phyloP scores from a whole-genome alignment of 805 yeast species.

The Yarrowia sp. region DNA sequence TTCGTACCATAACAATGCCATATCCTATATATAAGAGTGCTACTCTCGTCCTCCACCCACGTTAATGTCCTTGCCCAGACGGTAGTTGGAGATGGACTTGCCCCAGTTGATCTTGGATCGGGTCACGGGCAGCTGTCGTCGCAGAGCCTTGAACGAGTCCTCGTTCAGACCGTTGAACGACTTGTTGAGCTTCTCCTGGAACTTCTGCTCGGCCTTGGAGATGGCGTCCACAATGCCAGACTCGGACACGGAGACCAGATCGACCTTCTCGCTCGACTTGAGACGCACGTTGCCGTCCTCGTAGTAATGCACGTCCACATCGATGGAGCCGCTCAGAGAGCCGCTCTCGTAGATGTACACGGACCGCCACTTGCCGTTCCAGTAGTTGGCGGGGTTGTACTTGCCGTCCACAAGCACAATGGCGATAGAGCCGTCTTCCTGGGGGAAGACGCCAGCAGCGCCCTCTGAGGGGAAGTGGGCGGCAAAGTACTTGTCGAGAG shows the following conservation, averaged over 20 bases:
- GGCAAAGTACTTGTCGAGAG: constrained; percentile 48
- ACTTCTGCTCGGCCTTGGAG: constrained; percentile 53
- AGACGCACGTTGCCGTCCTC: constrained; percentile 95
- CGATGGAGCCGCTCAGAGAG: constrained; percentile 52
- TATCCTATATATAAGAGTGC: neutral
- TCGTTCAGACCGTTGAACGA: constrained; percentile 75
- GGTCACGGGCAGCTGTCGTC: constrained; percentile 91
- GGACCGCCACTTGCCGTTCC: constrained; percentile 88
- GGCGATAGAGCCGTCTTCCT: constrained; percentile 37
- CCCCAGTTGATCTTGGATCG: constrained; percentile 95
- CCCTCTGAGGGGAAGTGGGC: constrained; percentile 66
- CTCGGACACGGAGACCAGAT: constrained; percentile 27
- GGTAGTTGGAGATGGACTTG: constrained; percentile 82
- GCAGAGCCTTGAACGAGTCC: constrained; percentile 71
- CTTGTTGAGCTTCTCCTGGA: constrained; percentile 58
- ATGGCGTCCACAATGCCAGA: constrained; percentile 48
- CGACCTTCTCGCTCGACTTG: constrained; percentile 44
- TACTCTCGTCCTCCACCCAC: constrained; percentile 19
- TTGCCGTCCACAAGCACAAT: constrained; percentile 69
- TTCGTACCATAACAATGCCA: neutral
- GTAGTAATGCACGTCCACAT: constrained; percentile 81
- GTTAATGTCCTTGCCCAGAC: constrained; percentile 55
- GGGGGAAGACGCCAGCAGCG: constrained; percentile 47
- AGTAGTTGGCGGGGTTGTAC: constrained; percentile 71
- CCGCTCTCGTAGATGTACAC: constrained; percentile 49